Evolutionary conservation across 225 moss, liverwort and hornwort species (phyloP).

Genomic region (Polytrichum commune): DNA sequence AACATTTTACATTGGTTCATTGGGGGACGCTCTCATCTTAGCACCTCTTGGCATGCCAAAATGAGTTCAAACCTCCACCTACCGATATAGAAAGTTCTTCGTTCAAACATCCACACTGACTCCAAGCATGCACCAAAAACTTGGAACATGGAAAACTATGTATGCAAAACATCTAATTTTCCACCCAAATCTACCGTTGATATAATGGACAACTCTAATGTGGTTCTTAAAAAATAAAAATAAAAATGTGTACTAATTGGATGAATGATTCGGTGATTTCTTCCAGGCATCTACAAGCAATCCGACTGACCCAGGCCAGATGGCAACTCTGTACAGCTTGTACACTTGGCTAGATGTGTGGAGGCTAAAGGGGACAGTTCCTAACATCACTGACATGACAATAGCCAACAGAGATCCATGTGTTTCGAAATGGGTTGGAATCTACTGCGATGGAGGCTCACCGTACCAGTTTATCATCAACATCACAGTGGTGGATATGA

Average conservation of each 20-base stretch:
- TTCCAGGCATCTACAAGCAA: constrained; percentile 10
- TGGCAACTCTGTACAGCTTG: constrained; percentile 15
- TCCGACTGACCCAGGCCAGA: constrained; percentile 19
- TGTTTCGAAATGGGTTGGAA: constrained; percentile 10
- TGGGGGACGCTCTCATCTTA: too few species aligned
- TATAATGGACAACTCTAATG: too few species aligned
- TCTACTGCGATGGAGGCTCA: constrained; percentile 24
- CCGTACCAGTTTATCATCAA: constrained; percentile 20
- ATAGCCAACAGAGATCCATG: constrained; percentile 9
- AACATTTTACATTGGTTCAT: too few species aligned
- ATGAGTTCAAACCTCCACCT: too few species aligned
- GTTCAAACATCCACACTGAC: too few species aligned
- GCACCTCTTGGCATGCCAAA: background rate
- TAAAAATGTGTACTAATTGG: background rate
- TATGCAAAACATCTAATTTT: background rate
- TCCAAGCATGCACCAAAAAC: too few species aligned
- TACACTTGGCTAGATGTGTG: constrained; percentile 12
- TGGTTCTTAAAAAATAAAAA: too few species aligned
- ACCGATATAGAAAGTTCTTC: too few species aligned
- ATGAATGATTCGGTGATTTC: background rate
- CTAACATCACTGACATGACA: constrained; percentile 12
- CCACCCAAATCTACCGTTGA: too few species aligned
- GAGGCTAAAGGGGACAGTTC: constrained; percentile 15
- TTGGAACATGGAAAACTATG: too few species aligned
- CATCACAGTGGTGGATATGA: constrained; percentile 4